phyloP scores from a whole-genome alignment of 1,284 basidiomycete genomes.

The Grifola frondosa region DNA sequence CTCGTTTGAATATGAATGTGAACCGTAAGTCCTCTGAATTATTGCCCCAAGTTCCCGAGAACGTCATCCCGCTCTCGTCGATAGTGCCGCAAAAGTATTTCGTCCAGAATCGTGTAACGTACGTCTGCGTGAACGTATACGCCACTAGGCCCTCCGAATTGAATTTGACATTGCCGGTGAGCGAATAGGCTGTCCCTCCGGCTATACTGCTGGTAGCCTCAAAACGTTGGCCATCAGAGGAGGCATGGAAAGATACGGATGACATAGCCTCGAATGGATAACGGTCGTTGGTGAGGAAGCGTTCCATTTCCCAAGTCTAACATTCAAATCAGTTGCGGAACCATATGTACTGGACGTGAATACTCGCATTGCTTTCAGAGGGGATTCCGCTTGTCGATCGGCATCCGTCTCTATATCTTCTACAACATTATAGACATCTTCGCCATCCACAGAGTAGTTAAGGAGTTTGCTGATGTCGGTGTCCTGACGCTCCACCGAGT shows the following conservation, averaged over 20 bases:
- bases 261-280: slow-evolving; percentile 6
- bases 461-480: slow-evolving; percentile 15
- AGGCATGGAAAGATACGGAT: slow-evolving; percentile 4
- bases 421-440: neutral
- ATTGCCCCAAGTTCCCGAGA: slow-evolving; percentile 12
- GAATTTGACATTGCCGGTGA: neutral
- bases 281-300: neutral
- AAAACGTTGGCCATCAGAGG: neutral
- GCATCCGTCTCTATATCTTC: slow-evolving; percentile 4
- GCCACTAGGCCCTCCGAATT: slow-evolving; percentile 2
- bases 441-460: slow-evolving; percentile 19
- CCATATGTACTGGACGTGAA: neutral
- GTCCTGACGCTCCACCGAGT: slow-evolving; percentile 17
- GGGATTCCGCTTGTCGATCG: slow-evolving; percentile 20
- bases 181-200: neutral
- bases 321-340: neutral
- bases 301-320: slow-evolving; percentile 13
- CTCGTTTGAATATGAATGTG: slow-evolving; percentile 7
- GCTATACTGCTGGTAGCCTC: neutral
- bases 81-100: neutral
- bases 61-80: neutral
- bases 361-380: slow-evolving; percentile 5
- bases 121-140: slow-evolving; percentile 1
- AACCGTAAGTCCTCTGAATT: slow-evolving; percentile 3
- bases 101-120: neutral